Conservation (phyloP, 768 basidiomycete species). For the Lentinula boryana region DNA sequence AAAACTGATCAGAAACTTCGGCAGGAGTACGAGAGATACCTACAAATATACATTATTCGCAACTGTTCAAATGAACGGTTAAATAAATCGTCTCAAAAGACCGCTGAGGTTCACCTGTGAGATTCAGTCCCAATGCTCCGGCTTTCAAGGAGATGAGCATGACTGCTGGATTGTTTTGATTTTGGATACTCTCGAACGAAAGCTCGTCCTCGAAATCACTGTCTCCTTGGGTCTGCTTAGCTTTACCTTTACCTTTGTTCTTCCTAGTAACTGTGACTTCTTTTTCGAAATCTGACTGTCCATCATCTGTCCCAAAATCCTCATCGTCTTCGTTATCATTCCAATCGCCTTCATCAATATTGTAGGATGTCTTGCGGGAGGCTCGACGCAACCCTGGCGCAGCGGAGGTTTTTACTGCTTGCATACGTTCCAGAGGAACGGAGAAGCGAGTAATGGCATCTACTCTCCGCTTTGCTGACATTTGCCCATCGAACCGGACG, state of each 20-base stretch:
- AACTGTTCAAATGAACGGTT: constrained; percentile 24
- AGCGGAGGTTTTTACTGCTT: background rate
- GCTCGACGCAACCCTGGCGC: background rate
- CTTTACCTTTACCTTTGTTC: constrained; percentile 32
- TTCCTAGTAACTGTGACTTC: constrained; percentile 22
- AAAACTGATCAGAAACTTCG: constrained; percentile 6
- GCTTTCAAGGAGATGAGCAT: constrained; percentile 87
- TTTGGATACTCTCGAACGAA: background rate
- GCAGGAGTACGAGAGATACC: constrained; percentile 19
- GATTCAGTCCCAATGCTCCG: constrained; percentile 81
- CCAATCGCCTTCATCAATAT: constrained; percentile 5
- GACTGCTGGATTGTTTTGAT: constrained; percentile 56
- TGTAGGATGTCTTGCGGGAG: constrained; percentile 1
- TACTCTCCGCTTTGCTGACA: constrained; percentile 76
- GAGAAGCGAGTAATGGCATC: constrained; percentile 73
- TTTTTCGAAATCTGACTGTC: constrained; percentile 25
- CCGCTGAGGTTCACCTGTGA: constrained; percentile 43
- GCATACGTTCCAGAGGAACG: constrained; percentile 39
- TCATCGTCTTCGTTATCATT: constrained; percentile 26
- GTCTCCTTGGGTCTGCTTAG: constrained; percentile 14
- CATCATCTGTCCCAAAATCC: constrained; percentile 25
- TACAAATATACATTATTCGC: constrained; percentile 84
- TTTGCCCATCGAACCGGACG: constrained; percentile 79
- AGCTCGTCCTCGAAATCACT: background rate
- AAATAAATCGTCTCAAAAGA: background rate